Conservation (phyloP, 2,329 filamentous ascomycete genomes). For the Arthrobotrys pseudoclavata region DNA sequence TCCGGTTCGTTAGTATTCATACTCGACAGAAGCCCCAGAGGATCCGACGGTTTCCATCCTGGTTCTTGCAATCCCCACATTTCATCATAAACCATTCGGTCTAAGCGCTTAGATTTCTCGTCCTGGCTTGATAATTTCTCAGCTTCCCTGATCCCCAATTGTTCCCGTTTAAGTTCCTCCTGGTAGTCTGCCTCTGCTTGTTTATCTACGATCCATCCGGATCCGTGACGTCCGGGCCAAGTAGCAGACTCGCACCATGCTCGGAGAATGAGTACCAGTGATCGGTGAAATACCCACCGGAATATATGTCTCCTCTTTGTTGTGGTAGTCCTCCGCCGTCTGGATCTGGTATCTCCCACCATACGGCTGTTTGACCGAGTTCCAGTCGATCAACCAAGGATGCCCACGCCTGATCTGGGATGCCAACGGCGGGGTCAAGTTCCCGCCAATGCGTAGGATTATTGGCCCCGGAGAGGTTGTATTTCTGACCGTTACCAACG, state of each 20-base stretch:
- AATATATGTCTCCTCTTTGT: not conserved
- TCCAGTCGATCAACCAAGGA: not conserved
- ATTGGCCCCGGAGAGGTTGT: not conserved
- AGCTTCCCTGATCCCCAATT: not conserved
- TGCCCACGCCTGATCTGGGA: not conserved
- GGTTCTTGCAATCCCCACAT: not conserved
- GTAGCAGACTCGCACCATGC: not conserved
- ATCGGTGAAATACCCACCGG: not conserved
- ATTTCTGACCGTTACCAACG: conserved; percentile 1
- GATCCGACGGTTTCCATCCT: not conserved
- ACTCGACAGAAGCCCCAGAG: not conserved
- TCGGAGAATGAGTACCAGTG: not conserved
- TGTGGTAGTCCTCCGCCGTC: not conserved
- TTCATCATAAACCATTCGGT: not conserved
- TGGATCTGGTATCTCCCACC: not conserved
- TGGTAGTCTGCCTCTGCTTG: conserved; percentile 6
- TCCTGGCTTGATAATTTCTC: not conserved
- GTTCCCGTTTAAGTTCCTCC: not conserved
- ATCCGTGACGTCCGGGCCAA: not conserved
- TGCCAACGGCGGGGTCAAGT: not conserved
- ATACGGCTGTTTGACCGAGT: not conserved
- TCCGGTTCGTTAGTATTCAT: not conserved
- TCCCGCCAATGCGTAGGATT: not conserved
- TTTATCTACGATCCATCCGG: conserved; percentile 17
- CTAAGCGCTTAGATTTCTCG: not conserved